These are phyloP conservation scores for Neocatenulostroma microsporum DNA, from an alignment of 2,329 filamentous ascomycete genomes.

Conservation along the genomic window DNA sequence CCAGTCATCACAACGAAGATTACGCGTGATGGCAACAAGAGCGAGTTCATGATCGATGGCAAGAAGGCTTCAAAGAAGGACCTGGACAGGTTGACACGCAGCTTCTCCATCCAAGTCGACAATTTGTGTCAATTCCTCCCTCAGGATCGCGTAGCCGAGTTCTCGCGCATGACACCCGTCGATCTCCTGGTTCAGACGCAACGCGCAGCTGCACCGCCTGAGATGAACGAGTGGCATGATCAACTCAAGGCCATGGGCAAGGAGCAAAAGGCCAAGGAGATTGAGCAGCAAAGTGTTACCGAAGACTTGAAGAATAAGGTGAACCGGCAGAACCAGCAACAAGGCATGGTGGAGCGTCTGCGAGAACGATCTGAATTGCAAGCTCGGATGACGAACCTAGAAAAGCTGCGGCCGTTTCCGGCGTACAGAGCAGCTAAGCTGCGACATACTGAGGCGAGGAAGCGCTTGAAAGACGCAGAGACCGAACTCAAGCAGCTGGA, in stretches of 20 bases:
- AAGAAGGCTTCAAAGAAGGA: slow-evolving; percentile 52
- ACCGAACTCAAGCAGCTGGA: slow-evolving; percentile 54
- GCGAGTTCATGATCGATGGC: slow-evolving; percentile 70
- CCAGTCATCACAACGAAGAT: slow-evolving; percentile 69
- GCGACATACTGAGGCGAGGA: slow-evolving; percentile 47
- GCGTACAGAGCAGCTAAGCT: slow-evolving; percentile 52
- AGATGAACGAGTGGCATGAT: slow-evolving; percentile 74
- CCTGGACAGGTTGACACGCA: slow-evolving; percentile 59
- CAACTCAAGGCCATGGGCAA: slow-evolving; percentile 63
- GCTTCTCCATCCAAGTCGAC: slow-evolving; percentile 87
- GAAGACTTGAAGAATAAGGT: slow-evolving; percentile 62
- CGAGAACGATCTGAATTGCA: slow-evolving; percentile 65
- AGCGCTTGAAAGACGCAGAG: slow-evolving; percentile 47
- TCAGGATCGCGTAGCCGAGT: slow-evolving; percentile 92
- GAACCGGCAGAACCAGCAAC: slow-evolving; percentile 63
- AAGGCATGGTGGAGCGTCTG: slow-evolving; percentile 75
- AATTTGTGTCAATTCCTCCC: slow-evolving; percentile 96
- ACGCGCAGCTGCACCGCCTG: slow-evolving; percentile 71
- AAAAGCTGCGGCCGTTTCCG: slow-evolving; percentile 58
- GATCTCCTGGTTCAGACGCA: slow-evolving; percentile 80
- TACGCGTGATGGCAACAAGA: slow-evolving; percentile 66
- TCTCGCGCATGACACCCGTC: slow-evolving; percentile 73
- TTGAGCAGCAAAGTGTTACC: slow-evolving; percentile 49
- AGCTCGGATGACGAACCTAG: slow-evolving; percentile 56
- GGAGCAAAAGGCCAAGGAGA: slow-evolving; percentile 52